Evolutionary conservation across 2,329 filamentous ascomycete species (phyloP), one percentile per base, ranked within the genome.

Genomic region (Aspergillaceae sp.): DNA sequence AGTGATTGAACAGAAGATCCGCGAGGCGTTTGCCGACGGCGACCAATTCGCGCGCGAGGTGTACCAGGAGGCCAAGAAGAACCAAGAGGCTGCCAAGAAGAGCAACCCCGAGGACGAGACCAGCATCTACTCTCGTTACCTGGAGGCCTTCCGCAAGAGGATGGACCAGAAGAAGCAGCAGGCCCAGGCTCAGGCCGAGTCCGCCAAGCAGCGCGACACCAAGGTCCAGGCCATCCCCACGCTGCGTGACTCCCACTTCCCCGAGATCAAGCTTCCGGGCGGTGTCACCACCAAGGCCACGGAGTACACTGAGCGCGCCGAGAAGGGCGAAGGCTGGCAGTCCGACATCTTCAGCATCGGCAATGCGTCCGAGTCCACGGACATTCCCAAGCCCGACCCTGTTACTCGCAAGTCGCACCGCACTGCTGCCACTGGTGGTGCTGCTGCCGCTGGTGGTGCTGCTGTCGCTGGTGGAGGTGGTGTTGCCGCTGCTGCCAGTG

Each of bases 211-310:
- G 19, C 59, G 66, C 43, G 82, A 86, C 57, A 87, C 81, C 63
- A 82, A 85, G 70, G 80, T 90, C 66, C 92, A 94, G 65, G 72
- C 90, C 40, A 85, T 86, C n/a, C 73, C 90, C 53, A 94, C 89
- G 36, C 81, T 89, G 70, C 80, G 95, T 56, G 87, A 96, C 62
- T 90, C 86, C 54, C 87, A 97, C 54, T 95, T 98, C 83, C 85
- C 87, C 61, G 75, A 91, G 63, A 83, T 98, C 62, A 77, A 83
- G 47, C 76, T 98, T 4, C 89, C 90, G 28, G 86, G 86, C 30
- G 90, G 89, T 46, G 91, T 96, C 65, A 92, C 86, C 56, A 83
- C 81, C 72, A 96, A 95, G 79, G 90, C 91, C 7, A 94, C 87
- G 27, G 88, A 95, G 68, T 97, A 94, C 77, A 87, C 82, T 72